These are phyloP conservation scores for Pestalotiopsis sp. DNA, from an alignment of 2,329 filamentous ascomycete species.

Conservation along the genomic window DNA sequence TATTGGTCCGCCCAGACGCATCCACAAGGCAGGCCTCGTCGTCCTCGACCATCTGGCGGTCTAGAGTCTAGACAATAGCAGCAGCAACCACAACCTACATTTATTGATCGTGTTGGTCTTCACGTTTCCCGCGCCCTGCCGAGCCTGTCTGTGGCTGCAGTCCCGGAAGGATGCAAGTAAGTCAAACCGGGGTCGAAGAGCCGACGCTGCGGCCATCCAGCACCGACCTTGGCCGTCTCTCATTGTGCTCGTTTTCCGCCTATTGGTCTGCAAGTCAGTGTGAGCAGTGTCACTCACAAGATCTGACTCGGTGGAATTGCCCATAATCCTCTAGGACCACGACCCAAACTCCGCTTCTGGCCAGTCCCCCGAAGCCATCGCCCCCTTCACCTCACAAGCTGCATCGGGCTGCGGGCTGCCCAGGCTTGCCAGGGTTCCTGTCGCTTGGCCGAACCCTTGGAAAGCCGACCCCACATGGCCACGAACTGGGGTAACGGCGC, in stretches of 20 bases:
- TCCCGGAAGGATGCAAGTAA: background rate
- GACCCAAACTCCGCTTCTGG: conserved; percentile 11
- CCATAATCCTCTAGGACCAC: background rate
- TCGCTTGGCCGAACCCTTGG: background rate
- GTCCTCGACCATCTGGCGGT: background rate
- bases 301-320: conserved; percentile 7
- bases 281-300: background rate
- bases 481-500: background rate
- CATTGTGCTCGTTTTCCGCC: background rate
- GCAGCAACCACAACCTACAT: background rate
- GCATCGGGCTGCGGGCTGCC: background rate
- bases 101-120: background rate
- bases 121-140: background rate
- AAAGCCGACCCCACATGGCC: background rate
- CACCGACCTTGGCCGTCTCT: background rate
- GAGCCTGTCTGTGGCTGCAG: background rate
- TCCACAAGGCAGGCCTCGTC: background rate
- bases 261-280: conserved; percentile 7
- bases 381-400: background rate
- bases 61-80: background rate
- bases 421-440: background rate
- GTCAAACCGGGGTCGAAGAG: background rate
- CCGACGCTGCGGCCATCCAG: background rate
- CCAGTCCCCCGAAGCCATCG: conserved; percentile 9
- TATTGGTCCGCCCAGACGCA: background rate